Percentiles rank a stretch among this genome's conserved stretches.
Conservation (phyloP, 208 protist species). For the Naegleria fowleri region DNA sequence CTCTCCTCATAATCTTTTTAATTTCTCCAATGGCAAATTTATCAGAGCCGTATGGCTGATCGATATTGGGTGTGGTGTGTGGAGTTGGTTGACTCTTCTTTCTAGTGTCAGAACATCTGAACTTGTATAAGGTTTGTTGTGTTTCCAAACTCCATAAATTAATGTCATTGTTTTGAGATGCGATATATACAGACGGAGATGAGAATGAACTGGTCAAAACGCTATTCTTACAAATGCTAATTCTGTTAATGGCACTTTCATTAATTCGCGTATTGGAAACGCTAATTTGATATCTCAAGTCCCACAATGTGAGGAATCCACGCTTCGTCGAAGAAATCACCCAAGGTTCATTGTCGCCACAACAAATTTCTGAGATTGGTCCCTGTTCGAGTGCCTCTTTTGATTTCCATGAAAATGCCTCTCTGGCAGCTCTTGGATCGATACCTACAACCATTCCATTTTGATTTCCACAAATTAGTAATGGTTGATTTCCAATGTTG, state of each 20-base stretch:
- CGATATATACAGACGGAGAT: neutral
- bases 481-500: neutral
- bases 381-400: constrained; percentile 16
- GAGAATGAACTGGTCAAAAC: neutral
- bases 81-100: neutral
- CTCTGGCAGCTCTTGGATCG: neutral
- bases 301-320: constrained; percentile 25
- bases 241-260: neutral
- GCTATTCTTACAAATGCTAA: neutral
- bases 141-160: constrained; percentile 21
- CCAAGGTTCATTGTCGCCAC: neutral
- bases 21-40: neutral
- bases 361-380: constrained; percentile 6
- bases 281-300: constrained; percentile 26
- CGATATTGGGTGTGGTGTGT: too few relatives aligned
- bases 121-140: neutral
- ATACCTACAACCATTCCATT: neutral
- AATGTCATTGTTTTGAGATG: neutral
- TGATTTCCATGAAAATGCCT: neutral
- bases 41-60: neutral
- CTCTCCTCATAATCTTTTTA: neutral
- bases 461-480: neutral
- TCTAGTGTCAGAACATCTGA: neutral
- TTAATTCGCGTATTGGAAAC: neutral
- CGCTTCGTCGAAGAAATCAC: neutral